A percentile compares a stretch with the other conserved stretches of the same genome.
Conservation (phyloP, 2,329 filamentous ascomycete species). For the Botrytis paeoniae region DNA sequence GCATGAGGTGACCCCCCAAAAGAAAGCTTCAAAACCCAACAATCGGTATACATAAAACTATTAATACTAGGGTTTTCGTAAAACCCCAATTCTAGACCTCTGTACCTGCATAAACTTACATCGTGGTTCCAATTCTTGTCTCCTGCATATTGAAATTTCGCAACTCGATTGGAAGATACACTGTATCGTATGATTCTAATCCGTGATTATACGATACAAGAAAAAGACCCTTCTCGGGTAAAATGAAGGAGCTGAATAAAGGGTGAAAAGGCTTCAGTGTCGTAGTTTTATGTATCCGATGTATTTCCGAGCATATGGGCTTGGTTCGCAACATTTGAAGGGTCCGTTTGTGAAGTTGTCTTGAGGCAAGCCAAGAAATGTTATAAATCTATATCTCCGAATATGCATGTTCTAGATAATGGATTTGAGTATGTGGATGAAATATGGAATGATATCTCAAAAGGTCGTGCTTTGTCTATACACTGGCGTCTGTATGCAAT, state of each 20-base stretch:
- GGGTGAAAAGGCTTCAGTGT: neutral
- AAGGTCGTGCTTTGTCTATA: neutral
- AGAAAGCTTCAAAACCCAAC: neutral
- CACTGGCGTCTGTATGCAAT: neutral
- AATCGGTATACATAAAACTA: neutral
- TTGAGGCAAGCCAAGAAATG: neutral
- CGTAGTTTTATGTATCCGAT: constrained; percentile 1
- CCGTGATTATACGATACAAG: neutral
- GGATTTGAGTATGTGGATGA: neutral
- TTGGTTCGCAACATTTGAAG: neutral
- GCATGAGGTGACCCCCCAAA: neutral
- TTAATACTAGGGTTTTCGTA: neutral
- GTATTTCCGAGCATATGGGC: neutral
- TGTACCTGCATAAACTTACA: constrained; percentile 7
- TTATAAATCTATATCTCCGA: neutral
- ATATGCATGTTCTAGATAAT: neutral
- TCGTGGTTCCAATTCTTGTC: neutral
- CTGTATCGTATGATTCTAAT: neutral
- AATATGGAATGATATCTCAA: neutral
- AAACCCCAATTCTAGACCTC: neutral
- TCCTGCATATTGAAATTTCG: neutral
- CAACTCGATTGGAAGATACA: neutral
- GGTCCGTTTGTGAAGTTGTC: neutral
- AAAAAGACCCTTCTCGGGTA: neutral
- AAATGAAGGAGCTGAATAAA: constrained; percentile 7